Percentiles rank a stretch among this genome's conserved stretches.
Evolutionary conservation across 2,329 filamentous ascomycete species (phyloP).

Genomic region (Microsporum audouinii): DNA sequence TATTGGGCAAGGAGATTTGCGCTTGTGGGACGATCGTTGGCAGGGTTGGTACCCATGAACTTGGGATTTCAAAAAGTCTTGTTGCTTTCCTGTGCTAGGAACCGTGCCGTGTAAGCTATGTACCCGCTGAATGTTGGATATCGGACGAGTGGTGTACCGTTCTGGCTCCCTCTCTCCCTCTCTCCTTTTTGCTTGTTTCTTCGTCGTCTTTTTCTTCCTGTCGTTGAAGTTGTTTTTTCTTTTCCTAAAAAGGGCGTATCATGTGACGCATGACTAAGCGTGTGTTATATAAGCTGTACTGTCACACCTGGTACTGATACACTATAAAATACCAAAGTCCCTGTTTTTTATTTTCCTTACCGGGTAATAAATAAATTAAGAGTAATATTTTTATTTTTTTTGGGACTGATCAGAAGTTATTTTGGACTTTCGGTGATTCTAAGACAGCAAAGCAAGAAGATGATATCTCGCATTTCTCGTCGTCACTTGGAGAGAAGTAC

Average conservation of each 20-base stretch:
- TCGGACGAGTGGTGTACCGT: background rate
- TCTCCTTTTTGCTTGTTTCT: background rate
- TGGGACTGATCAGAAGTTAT: constrained; percentile 3
- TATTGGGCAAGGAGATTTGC: constrained; percentile 2
- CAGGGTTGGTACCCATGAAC: background rate
- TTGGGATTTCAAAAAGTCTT: constrained; percentile 2
- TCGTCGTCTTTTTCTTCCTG: background rate
- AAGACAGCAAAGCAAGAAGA: background rate
- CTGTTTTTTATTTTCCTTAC: background rate
- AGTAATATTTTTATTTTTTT: background rate
- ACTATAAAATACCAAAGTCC: background rate
- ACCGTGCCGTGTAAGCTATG: constrained; percentile 1
- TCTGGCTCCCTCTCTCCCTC: background rate
- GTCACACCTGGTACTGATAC: background rate
- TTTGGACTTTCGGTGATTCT: background rate
- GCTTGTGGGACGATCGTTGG: constrained; percentile 4
- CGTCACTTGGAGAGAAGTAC: background rate
- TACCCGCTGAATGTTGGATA: background rate
- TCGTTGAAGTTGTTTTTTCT: background rate
- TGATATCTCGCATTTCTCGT: constrained; percentile 3
- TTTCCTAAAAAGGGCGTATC: background rate
- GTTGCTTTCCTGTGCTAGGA: background rate
- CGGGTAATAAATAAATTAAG: background rate
- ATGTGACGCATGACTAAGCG: background rate
- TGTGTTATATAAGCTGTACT: background rate